Base-by-base conservation (phyloP, 441 rosid genomes). In the Pelargonium myrrhifolium region DNA sequence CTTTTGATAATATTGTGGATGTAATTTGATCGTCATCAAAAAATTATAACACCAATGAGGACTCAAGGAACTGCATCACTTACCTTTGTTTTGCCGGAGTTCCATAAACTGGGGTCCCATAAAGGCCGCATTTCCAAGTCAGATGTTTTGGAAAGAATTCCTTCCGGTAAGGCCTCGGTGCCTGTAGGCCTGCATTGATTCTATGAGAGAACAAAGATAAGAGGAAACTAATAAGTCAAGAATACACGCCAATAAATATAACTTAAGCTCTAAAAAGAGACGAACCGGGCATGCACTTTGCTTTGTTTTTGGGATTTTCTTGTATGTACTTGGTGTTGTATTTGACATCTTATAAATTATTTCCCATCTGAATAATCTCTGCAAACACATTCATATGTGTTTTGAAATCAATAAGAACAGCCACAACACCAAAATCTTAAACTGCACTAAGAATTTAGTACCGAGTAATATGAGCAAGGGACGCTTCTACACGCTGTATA, bases 111-210 rank as follows among this genome's bases (percentile, higher is more conserved):
- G 61, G 73, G 76, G 37, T 83, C 82, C 93, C 93, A 86, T 69
- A 86, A 61, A 2, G 89, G 89, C 37, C 87, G 77, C 87, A 86
- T 84, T 69, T 82, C 78, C 76, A 88, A 73, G 80, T 88, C 80
- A 60, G 89, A 74, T 18, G 81, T 78, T 26, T 76, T 71, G 22
- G 73, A 31, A 26, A 86, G 70, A 62, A 88, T 86, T 42, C 87
- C 89, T 35, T 74, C 77, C 1, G 93, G 93, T 53, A 87, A 76
- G 20, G 75, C 20, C 73, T 85, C 85, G 68, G 77, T 84, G 76
- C 93, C 93, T 65, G 62, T 74, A 65, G 81, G 83, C 70, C 77
- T 78, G 76, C 88, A 82, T 26, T 51, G 74, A 74, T 71, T 76
- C 89, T 87, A 66, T 7, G 56, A 49, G 56, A 49, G 17, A 2